Evolutionary conservation across 495 filamentous ascomycete genomes (phyloP).

Genomic region (Letharia columbiana): DNA sequence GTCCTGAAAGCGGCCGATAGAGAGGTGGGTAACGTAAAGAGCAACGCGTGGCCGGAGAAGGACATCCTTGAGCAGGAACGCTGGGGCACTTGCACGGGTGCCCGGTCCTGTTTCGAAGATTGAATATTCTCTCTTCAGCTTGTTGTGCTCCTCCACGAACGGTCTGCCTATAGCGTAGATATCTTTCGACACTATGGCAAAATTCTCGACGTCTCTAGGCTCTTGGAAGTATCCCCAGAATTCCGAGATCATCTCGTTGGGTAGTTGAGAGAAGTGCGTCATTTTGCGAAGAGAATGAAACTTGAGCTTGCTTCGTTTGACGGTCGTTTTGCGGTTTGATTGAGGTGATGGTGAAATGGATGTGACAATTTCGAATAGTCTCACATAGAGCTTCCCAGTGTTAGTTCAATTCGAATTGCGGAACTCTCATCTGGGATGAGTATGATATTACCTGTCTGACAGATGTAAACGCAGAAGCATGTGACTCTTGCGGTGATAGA

Average conservation of each 20-base stretch:
- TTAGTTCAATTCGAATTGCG: no score
- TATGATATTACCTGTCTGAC: no score
- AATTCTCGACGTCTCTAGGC: not conserved
- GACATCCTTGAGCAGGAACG: not conserved
- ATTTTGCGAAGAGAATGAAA: not conserved
- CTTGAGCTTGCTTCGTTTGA: not conserved
- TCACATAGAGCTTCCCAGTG: no score
- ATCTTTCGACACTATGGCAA: not conserved
- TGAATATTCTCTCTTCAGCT: not conserved
- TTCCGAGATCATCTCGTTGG: not conserved
- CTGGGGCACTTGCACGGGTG: not conserved
- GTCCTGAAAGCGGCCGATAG: not conserved
- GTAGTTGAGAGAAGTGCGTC: not conserved
- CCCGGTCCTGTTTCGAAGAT: not conserved
- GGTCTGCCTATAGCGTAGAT: not conserved
- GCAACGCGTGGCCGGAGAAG: not conserved
- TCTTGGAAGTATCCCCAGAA: not conserved
- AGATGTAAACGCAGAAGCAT: no score
- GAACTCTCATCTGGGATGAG: no score
- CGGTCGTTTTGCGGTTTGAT: not conserved
- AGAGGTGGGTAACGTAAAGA: not conserved
- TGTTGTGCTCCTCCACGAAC: not conserved
- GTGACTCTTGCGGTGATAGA: no score
- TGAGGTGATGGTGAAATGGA: not conserved
- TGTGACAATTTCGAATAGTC: not conserved